Percentiles rank a stretch among this genome's conserved stretches.
Evolutionary conservation across 1,284 basidiomycete species (phyloP).

Genomic region (Jaminaea rosea): DNA sequence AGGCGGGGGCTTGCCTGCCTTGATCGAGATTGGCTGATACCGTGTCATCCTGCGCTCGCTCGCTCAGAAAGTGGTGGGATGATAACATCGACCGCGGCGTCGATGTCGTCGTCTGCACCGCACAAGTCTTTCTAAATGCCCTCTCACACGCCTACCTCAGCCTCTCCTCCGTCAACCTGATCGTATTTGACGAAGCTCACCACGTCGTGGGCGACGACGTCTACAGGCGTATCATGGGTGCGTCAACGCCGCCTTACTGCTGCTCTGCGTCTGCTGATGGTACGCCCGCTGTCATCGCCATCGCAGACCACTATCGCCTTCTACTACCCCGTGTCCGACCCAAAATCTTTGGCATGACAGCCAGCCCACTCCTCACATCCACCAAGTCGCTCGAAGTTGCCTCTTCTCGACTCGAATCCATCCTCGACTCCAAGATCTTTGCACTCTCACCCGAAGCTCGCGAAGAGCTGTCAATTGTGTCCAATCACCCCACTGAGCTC

Average conservation of each 20-base stretch:
- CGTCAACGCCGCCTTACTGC: neutral
- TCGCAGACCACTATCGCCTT: conserved; percentile 20
- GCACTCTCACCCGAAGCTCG: conserved; percentile 13
- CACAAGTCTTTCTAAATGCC: conserved; percentile 25
- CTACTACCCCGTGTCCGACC: conserved; percentile 10
- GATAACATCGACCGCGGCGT: neutral
- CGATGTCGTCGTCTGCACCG: conserved; percentile 30
- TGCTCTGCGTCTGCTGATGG: too few relatives aligned
- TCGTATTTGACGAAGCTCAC: conserved; percentile 34
- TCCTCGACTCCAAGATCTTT: conserved; percentile 23
- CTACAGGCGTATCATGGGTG: conserved; percentile 25
- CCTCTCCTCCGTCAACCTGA: conserved; percentile 22
- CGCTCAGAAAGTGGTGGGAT: neutral
- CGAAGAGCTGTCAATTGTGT: conserved; percentile 14
- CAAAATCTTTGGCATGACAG: conserved; percentile 37
- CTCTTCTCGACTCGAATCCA: conserved; percentile 12
- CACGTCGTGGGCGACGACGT: conserved; percentile 24
- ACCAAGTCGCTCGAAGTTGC: conserved; percentile 11
- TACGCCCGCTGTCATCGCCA: too few relatives aligned
- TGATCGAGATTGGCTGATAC: too few relatives aligned
- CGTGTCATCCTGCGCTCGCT: too few relatives aligned
- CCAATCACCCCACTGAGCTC: conserved; percentile 18
- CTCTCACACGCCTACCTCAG: conserved; percentile 25
- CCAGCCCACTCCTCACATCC: conserved; percentile 20
- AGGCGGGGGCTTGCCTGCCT: too few relatives aligned